These are phyloP conservation scores for Cochlearia excelsa DNA, from an alignment of 345 rosid genomes.

Conservation along the genomic window DNA sequence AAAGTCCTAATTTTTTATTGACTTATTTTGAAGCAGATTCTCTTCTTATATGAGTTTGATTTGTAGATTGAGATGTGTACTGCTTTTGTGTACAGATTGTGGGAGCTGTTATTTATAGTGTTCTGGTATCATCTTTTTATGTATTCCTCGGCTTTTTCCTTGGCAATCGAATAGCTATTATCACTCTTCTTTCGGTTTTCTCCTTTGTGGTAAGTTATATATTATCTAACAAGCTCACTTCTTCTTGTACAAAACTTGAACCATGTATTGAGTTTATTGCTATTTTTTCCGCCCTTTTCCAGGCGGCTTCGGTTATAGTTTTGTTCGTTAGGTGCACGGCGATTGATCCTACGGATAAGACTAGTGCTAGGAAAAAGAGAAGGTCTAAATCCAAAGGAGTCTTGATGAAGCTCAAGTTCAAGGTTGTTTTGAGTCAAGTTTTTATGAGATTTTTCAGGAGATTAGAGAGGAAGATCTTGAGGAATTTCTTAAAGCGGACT, in stretches of 20 bases:
- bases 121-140: constrained; percentile 66
- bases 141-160: constrained; percentile 74
- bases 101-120: constrained; percentile 71
- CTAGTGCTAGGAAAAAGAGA: constrained; percentile 65
- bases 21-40: background rate
- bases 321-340: constrained; percentile 80
- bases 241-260: background rate
- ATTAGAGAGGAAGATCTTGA: constrained; percentile 82
- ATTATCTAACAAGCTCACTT: background rate
- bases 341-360: constrained; percentile 87
- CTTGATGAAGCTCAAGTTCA: constrained; percentile 57
- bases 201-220: constrained; percentile 59
- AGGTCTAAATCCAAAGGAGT: constrained; percentile 48
- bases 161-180: constrained; percentile 73
- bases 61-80: constrained; percentile 4
- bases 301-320: constrained; percentile 74
- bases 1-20: too few relatives aligned
- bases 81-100: constrained; percentile 56
- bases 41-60: background rate
- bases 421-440: constrained; percentile 73
- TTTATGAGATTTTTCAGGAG: constrained; percentile 68
- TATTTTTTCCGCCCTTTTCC: constrained; percentile 21
- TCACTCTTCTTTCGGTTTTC: constrained; percentile 55
- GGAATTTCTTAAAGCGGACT: constrained; percentile 68
- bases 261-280: background rate